Base-by-base conservation (phyloP, 1,284 basidiomycete species). In the Rhizoctonia solani region DNA sequence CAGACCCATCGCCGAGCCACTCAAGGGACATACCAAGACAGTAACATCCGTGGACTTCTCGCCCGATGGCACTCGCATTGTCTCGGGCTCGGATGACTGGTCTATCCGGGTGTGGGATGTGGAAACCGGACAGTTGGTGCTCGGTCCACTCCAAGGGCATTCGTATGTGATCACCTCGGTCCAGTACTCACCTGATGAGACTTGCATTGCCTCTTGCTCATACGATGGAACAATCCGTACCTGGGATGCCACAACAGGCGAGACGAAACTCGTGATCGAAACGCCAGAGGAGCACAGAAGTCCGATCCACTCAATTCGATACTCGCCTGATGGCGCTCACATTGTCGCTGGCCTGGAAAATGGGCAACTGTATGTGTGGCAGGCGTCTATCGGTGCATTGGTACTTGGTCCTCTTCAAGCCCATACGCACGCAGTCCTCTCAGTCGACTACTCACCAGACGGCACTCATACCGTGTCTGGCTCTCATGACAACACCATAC, bases 141-240 rank as follows among this genome's bases (percentile, higher is more conserved):
- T 19, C 8, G 13, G 23, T 16, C 23, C 55, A 23, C 41, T 58
- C 13, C 16, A 29, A 14, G 59, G 53, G 13, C 67, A 68, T 42
- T 47, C 55, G 0, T 11, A 32, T 25, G 11, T 29, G 41, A 53
- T 68, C 23, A 1, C 1, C 1, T 65, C 50, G 39, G 41, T 68
- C n/a, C 27, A 58, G 11, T 65, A 29, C 59, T 68, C 59, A 2
- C 67, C 46, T 13, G 41, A 61, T 25, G 50, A 39, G 2, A 32
- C 46, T 3, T 27, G 23, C 32, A 52, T 68, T 19, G 56, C 37
- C 27, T 68, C 56, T 19, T 32, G 56, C 30, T 63, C 67, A 9
- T 16, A 21, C 1, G 67, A 61, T 49, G 2, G 34, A 2, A 68
- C 47, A 11, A n/a, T 61, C 3, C 55, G 39, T 14, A 23, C 65